A percentile compares a stretch with the other conserved stretches of the same genome.
These are phyloP conservation scores for Umbelopsis sp. DNA, from an alignment of 371 early-diverging fungal species.

Conservation along the genomic window DNA sequence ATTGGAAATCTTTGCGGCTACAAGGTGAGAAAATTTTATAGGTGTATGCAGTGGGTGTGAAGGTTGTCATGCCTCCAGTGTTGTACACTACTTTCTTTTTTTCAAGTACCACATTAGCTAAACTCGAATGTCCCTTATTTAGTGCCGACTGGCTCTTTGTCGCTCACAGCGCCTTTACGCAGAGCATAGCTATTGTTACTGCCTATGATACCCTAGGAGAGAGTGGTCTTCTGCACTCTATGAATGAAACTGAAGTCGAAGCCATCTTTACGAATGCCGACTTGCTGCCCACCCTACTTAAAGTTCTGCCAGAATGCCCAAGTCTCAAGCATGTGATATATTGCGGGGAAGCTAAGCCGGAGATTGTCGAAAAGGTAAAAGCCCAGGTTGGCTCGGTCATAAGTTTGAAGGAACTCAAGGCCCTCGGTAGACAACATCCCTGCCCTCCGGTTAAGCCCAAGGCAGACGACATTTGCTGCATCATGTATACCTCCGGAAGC, in stretches of 20 bases:
- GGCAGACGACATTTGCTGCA: constrained; percentile 69
- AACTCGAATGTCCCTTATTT: constrained; percentile 16
- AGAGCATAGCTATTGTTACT: constrained; percentile 79
- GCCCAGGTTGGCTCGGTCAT: constrained; percentile 17
- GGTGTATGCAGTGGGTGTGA: background rate
- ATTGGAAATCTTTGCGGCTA: constrained; percentile 71
- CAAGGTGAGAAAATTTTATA: constrained; percentile 50
- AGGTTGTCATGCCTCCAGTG: background rate
- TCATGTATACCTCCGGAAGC: constrained; percentile 81
- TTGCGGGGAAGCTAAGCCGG: constrained; percentile 67
- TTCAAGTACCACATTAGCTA: no score
- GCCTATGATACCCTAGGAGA: constrained; percentile 91
- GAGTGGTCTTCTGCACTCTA: constrained; percentile 82
- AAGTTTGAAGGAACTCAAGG: constrained; percentile 43
- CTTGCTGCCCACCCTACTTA: constrained; percentile 71
- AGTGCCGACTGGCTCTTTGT: constrained; percentile 77
- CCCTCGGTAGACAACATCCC: constrained; percentile 43
- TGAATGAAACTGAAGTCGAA: constrained; percentile 83
- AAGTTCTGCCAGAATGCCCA: constrained; percentile 62
- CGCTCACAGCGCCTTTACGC: constrained; percentile 73
- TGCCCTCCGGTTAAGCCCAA: constrained; percentile 53
- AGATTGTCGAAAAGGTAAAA: constrained; percentile 43
- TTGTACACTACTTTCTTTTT: background rate
- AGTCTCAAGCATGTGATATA: constrained; percentile 78
- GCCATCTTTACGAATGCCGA: constrained; percentile 85